phyloP scores from a whole-genome alignment of 805 yeast genomes.

The Metschnikowia lachancei region DNA sequence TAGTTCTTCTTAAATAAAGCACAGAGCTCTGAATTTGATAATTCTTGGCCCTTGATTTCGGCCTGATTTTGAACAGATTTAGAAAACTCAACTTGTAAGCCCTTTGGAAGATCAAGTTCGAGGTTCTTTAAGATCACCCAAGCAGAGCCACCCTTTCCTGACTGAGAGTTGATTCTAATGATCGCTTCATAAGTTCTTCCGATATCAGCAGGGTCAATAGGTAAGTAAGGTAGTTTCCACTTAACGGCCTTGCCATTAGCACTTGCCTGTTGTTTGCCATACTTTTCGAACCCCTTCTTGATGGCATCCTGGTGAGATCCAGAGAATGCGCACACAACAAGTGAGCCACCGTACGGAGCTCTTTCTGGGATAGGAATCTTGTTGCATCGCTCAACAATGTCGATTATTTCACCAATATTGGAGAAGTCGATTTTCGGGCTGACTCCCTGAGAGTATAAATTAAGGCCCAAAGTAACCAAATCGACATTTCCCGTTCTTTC shows the following conservation, averaged over 20 bases:
- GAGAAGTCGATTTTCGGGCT: conserved; percentile 69
- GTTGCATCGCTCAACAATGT: conserved; percentile 74
- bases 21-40: conserved; percentile 61
- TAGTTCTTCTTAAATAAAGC: conserved; percentile 63
- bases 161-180: conserved; percentile 82
- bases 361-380: conserved; percentile 76
- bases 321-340: conserved; percentile 79
- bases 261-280: conserved; percentile 39
- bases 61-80: conserved; percentile 67
- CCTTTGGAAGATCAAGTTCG: conserved; percentile 79
- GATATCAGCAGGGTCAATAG: conserved; percentile 80
- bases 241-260: conserved; percentile 35
- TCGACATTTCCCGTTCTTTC: conserved; percentile 89
- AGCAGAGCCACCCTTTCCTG: conserved; percentile 88
- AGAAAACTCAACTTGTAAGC: conserved; percentile 74
- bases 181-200: conserved; percentile 93
- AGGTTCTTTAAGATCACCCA: conserved; percentile 77
- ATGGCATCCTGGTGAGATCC: conserved; percentile 91
- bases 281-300: conserved; percentile 68
- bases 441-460: conserved; percentile 76
- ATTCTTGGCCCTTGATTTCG: conserved; percentile 69
- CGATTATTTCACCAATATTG: conserved; percentile 62
- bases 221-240: conserved; percentile 80
- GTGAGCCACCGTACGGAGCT: conserved; percentile 80
- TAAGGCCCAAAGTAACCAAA: conserved; percentile 71